phyloP scores from a whole-genome alignment of 805 yeast species.

The Myxozyma monticola region DNA sequence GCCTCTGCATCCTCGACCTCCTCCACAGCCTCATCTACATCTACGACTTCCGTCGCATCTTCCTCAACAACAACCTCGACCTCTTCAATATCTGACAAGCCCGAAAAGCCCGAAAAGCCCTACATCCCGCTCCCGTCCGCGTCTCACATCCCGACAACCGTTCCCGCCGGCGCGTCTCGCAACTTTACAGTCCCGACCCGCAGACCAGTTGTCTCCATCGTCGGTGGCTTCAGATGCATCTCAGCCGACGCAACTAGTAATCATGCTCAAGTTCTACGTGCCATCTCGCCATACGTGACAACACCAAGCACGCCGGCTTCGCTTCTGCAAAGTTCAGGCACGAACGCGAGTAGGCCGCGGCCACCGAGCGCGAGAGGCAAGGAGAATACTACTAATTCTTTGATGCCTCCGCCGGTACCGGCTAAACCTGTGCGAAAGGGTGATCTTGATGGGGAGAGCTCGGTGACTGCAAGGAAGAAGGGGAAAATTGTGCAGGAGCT shows the following conservation, averaged over 20 bases:
- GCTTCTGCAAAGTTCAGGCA: not conserved
- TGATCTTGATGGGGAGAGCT: not conserved
- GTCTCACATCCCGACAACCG: constrained; percentile 4
- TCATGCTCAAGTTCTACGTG: constrained; percentile 20
- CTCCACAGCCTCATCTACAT: constrained; percentile 3
- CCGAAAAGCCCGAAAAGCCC: constrained; percentile 15
- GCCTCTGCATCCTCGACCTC: constrained; percentile 1
- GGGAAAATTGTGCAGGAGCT: constrained; percentile 31
- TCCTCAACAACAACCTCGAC: too few relatives aligned
- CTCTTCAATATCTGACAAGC: too few relatives aligned
- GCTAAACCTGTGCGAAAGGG: constrained; percentile 1
- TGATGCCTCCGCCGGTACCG: constrained; percentile 15
- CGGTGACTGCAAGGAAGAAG: constrained; percentile 13
- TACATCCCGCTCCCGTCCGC: constrained; percentile 22
- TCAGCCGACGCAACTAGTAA: constrained; percentile 17
- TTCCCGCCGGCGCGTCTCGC: not conserved
- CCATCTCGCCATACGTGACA: constrained; percentile 26
- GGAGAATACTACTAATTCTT: constrained; percentile 1
- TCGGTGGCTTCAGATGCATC: constrained; percentile 29
- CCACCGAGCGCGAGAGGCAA: constrained; percentile 1
- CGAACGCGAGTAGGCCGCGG: not conserved
- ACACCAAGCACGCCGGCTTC: constrained; percentile 9
- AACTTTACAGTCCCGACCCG: constrained; percentile 8
- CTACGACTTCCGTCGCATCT: not conserved
- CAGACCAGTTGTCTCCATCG: constrained; percentile 14